phyloP scores from a whole-genome alignment of 202 grass and related monocot genomes.

The Setaria viridis region DNA sequence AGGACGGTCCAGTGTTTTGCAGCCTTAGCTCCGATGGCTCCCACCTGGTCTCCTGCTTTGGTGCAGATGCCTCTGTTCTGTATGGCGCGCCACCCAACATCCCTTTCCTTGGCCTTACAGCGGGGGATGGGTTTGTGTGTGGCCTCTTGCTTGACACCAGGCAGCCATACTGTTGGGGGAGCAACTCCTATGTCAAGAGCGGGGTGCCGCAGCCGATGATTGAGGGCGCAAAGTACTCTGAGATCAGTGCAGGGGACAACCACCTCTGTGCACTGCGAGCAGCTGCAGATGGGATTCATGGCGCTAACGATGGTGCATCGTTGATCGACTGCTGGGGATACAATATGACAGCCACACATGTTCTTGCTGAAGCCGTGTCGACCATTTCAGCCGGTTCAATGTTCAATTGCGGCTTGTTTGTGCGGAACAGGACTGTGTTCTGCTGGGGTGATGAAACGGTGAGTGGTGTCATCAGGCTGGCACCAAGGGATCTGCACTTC shows the following conservation, averaged over 20 bases:
- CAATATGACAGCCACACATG: slow-evolving; percentile 89
- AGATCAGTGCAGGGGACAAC: slow-evolving; percentile 93
- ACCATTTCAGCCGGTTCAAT: slow-evolving; percentile 85
- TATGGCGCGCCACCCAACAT: slow-evolving; percentile 80
- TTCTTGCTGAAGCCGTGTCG: slow-evolving; percentile 47
- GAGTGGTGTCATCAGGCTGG: slow-evolving; percentile 76
- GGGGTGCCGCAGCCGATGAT: slow-evolving; percentile 96
- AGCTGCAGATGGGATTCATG: slow-evolving; percentile 41
- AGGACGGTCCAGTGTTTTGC: slow-evolving; percentile 95
- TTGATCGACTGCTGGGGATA: slow-evolving; percentile 97
- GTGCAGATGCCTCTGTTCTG: slow-evolving; percentile 87
- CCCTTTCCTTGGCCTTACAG: slow-evolving; percentile 67
- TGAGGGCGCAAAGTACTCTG: slow-evolving; percentile 75
- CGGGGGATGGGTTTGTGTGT: slow-evolving; percentile 90
- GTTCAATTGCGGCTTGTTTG: slow-evolving; percentile 88
- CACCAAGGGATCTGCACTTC: slow-evolving; percentile 68
- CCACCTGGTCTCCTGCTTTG: slow-evolving; percentile 85
- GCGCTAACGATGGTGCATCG: slow-evolving; percentile 30
- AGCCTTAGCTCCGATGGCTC: slow-evolving; percentile 85
- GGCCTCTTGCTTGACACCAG: slow-evolving; percentile 86
- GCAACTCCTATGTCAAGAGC: slow-evolving; percentile 91
- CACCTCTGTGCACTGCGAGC: slow-evolving; percentile 82
- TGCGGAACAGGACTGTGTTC: slow-evolving; percentile 68
- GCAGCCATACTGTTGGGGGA: slow-evolving; percentile 98
- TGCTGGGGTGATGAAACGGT: slow-evolving; percentile 96